A percentile compares a stretch with the other conserved stretches of the same genome.
Conservation (phyloP, 257 asterid genomes). For the Petrea volubilis region DNA sequence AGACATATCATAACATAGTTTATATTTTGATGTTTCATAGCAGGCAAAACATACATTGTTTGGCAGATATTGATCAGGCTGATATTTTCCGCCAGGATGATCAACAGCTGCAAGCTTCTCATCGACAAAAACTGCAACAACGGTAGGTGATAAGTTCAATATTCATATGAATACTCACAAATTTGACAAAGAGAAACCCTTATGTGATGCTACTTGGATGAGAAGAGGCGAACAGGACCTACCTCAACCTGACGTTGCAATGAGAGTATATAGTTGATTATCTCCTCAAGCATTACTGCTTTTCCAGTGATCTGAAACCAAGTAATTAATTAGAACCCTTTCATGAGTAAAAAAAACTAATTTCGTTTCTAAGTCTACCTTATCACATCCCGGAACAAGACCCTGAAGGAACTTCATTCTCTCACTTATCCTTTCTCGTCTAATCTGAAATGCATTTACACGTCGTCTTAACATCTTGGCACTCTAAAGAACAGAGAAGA, state of each 20-base stretch:
- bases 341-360: neutral
- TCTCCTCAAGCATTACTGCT: conserved; percentile 67
- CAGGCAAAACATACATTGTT: conserved; percentile 44
- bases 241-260: conserved; percentile 64
- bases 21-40: neutral
- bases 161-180: no score
- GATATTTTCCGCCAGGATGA: conserved; percentile 34
- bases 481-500: neutral
- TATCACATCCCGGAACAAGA: conserved; percentile 19
- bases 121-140: conserved; percentile 53
- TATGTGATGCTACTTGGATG: no score
- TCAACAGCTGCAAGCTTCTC: conserved; percentile 59
- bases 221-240: neutral
- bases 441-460: conserved; percentile 8
- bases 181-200: no score
- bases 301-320: conserved; percentile 54
- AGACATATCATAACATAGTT: no score
- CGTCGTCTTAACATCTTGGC: neutral
- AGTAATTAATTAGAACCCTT: neutral
- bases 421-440: conserved; percentile 18
- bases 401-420: conserved; percentile 16
- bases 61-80: conserved; percentile 39
- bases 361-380: neutral
- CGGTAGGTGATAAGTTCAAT: no score
- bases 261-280: conserved; percentile 55